Evolutionary conservation across 2,329 filamentous ascomycete genomes (phyloP).

Genomic region (Exophiala viscosa): DNA sequence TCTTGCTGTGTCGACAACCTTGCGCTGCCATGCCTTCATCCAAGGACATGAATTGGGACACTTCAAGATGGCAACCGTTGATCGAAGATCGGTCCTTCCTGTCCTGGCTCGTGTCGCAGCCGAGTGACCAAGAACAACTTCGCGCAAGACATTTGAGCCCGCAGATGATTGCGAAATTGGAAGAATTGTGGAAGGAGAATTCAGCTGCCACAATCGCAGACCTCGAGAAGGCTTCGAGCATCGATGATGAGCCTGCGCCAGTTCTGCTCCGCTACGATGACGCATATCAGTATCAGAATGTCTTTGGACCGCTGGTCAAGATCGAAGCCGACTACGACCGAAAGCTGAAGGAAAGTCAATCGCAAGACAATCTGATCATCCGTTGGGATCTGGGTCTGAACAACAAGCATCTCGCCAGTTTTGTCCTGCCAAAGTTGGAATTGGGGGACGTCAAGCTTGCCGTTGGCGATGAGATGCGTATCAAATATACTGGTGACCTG

Average conservation of each 20-base stretch:
- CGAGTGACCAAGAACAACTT: conserved; percentile 91
- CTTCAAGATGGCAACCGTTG: conserved; percentile 92
- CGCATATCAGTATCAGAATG: conserved; percentile 97
- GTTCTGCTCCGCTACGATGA: conserved; percentile 94
- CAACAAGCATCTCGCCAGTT: conserved; percentile 94
- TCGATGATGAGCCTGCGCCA: conserved; percentile 91
- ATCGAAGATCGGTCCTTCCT: conserved; percentile 96
- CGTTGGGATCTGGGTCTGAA: conserved; percentile 94
- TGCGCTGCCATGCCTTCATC: conserved; percentile 92
- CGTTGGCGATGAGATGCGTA: conserved; percentile 95
- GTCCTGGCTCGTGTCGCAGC: conserved; percentile 83
- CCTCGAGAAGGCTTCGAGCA: conserved; percentile 82
- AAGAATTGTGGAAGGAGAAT: conserved; percentile 99
- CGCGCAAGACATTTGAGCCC: conserved; percentile 89
- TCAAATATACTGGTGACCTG: conserved; percentile 93
- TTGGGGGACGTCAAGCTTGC: conserved; percentile 96
- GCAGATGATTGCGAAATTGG: conserved; percentile 90
- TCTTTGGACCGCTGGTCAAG: conserved; percentile 95
- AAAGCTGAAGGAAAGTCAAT: conserved; percentile 97
- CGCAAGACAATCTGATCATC: conserved; percentile 89
- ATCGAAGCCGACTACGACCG: conserved; percentile 99
- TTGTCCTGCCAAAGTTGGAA: conserved; percentile 93
- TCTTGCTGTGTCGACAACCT: conserved; percentile 91
- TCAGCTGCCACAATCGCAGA: conserved; percentile 82
- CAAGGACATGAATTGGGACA: conserved; percentile 99